A percentile compares a stretch with the other conserved stretches of the same genome.
These are phyloP conservation scores for Wickerhamomyces chambardii DNA, from an alignment of 805 yeast genomes.

Conservation along the genomic window DNA sequence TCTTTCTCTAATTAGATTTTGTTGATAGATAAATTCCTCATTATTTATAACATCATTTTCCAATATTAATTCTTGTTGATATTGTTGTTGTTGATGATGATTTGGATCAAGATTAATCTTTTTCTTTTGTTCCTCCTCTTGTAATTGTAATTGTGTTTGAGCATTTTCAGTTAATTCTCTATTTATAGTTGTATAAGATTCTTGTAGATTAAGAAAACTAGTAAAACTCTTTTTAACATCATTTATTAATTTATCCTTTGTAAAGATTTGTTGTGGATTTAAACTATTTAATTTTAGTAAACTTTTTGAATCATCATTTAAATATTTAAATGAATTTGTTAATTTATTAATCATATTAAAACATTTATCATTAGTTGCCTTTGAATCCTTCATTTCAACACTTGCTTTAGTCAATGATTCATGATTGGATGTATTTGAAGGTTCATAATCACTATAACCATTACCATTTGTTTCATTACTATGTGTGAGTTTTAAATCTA, in stretches of 20 bases:
- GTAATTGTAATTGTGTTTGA: slow-evolving; percentile 21
- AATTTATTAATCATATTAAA: slow-evolving; percentile 41
- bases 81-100: no score
- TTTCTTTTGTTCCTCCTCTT: slow-evolving; percentile 8
- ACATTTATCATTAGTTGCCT: slow-evolving; percentile 31
- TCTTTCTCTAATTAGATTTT: slow-evolving; percentile 70
- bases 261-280: slow-evolving; percentile 44
- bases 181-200: slow-evolving; percentile 37
- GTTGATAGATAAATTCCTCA: slow-evolving; percentile 81
- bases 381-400: slow-evolving; percentile 21
- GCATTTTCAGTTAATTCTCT: slow-evolving; percentile 35
- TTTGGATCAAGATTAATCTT: slow-evolving; percentile 10
- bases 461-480: no score
- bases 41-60: slow-evolving; percentile 70
- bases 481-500: no score
- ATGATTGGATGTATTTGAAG: no score
- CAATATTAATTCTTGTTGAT: slow-evolving; percentile 35
- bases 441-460: no score
- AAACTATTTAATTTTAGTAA: slow-evolving; percentile 15
- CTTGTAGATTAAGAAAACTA: slow-evolving; percentile 58
- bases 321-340: slow-evolving; percentile 32
- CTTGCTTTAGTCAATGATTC: slow-evolving; percentile 8
- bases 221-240: slow-evolving; percentile 44
- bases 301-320: slow-evolving; percentile 18
- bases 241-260: slow-evolving; percentile 51